These are phyloP conservation scores for Epichloe glyceriae DNA, from an alignment of 2,329 filamentous ascomycete species.

Conservation along the genomic window DNA sequence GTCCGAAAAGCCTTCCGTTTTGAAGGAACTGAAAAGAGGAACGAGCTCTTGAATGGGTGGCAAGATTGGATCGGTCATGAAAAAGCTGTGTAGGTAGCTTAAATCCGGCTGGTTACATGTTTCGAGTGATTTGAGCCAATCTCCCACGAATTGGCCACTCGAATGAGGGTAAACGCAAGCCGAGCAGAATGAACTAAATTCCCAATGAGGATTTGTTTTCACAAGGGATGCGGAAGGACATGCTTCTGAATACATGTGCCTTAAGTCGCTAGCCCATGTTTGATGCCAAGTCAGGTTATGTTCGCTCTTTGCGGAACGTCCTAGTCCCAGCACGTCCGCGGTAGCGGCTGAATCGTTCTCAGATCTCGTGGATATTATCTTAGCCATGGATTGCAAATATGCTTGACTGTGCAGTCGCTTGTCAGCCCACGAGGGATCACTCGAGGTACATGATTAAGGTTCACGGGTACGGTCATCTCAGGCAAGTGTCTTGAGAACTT, in stretches of 20 bases:
- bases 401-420: conserved; percentile 7
- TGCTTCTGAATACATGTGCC: conserved; percentile 31
- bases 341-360: conserved; percentile 2
- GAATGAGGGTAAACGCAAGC: conserved; percentile 53
- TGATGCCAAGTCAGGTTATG: background rate
- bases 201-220: conserved; percentile 47
- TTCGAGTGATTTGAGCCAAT: conserved; percentile 53
- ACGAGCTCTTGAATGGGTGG: conserved; percentile 51
- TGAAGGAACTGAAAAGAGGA: conserved; percentile 65
- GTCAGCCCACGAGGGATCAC: conserved; percentile 49
- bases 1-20: conserved; percentile 60
- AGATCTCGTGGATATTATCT: conserved; percentile 17
- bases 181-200: conserved; percentile 50
- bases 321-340: background rate
- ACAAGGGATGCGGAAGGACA: conserved; percentile 52
- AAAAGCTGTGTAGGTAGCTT: conserved; percentile 59
- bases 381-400: conserved; percentile 16
- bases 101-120: conserved; percentile 70
- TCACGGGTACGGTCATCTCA: conserved; percentile 76
- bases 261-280: conserved; percentile 18
- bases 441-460: conserved; percentile 39
- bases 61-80: conserved; percentile 49
- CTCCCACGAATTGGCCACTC: conserved; percentile 48
- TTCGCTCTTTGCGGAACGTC: background rate
- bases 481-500: conserved; percentile 61